Evolutionary conservation across 2,329 filamentous ascomycete species (phyloP).

Genomic region (Harringtonia lauricola): DNA sequence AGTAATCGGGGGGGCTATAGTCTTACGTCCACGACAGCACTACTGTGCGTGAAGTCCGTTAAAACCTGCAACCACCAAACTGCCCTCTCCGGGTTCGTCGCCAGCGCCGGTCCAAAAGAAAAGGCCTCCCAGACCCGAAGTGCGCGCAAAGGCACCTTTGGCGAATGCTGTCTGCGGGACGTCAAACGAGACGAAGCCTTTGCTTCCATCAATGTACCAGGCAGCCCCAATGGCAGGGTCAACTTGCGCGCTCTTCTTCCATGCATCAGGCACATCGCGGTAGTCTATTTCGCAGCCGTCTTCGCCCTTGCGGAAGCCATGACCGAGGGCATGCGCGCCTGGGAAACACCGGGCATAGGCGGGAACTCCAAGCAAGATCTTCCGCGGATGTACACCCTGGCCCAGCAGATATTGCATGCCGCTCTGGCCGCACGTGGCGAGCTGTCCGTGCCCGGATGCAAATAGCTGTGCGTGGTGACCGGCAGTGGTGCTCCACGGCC

Average conservation of each 20-base stretch:
- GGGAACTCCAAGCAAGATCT: constrained; percentile 53
- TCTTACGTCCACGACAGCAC: not conserved
- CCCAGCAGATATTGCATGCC: constrained; percentile 42
- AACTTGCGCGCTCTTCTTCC: constrained; percentile 13
- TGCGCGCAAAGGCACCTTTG: constrained; percentile 49
- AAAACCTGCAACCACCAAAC: constrained; percentile 50
- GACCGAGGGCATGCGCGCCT: constrained; percentile 38
- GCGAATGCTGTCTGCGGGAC: constrained; percentile 46
- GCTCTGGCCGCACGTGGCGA: constrained; percentile 40
- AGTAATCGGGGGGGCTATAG: too few relatives aligned
- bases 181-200: constrained; percentile 54
- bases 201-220: constrained; percentile 32
- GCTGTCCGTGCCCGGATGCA: constrained; percentile 31
- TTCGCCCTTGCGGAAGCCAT: constrained; percentile 28
- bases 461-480: constrained; percentile 38
- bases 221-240: constrained; percentile 32
- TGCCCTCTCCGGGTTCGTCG: constrained; percentile 41
- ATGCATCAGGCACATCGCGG: constrained; percentile 37
- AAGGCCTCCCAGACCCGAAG: constrained; percentile 44
- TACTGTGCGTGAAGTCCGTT: constrained; percentile 27
- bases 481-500: constrained; percentile 47
- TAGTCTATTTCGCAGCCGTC: constrained; percentile 48
- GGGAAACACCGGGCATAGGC: constrained; percentile 53
- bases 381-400: constrained; percentile 42
- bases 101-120: constrained; percentile 61